These are phyloP conservation scores for Saccharomyces uvarum DNA, from an alignment of 1,139 yeast genomes.

Conservation along the genomic window DNA sequence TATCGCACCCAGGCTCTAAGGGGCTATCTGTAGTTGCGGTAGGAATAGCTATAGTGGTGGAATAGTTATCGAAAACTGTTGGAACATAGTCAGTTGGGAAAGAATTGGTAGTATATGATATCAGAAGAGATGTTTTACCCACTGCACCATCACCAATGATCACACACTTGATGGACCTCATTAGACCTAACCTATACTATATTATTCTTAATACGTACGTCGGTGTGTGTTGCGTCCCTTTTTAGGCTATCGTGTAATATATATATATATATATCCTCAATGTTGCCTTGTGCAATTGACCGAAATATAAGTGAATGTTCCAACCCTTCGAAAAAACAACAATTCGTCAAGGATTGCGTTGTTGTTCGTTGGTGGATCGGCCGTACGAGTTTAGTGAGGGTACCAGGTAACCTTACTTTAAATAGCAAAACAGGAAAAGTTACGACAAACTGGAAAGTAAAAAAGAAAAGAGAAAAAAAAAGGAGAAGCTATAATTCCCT, in stretches of 20 bases:
- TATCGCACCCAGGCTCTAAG: conserved; percentile 82
- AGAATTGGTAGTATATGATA: conserved; percentile 86
- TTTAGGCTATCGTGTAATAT: not conserved
- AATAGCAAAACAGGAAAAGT: not conserved
- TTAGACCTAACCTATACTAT: conserved; percentile 20
- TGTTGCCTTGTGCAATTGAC: not conserved
- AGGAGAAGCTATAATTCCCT: not conserved
- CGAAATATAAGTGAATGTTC: not conserved
- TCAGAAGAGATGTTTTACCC: conserved; percentile 84
- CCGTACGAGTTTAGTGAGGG: not conserved
- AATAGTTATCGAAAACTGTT: conserved; percentile 83
- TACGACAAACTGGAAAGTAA: not conserved
- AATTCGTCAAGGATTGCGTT: not conserved
- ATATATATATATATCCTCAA: not conserved
- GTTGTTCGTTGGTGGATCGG: not conserved
- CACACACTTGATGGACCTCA: conserved; percentile 91
- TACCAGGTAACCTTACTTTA: not conserved
- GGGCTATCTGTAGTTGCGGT: conserved; percentile 48
- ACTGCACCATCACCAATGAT: conserved; percentile 97
- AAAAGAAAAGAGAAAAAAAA: conserved; percentile 2
- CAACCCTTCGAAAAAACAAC: not conserved
- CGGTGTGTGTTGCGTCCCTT: not conserved
- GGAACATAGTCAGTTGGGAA: conserved; percentile 95
- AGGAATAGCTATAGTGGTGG: conserved; percentile 45
- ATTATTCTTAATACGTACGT: not conserved